Evolutionary conservation across 2,329 filamentous ascomycete species (phyloP), one percentile per base, ranked within the genome.

Genomic region (Emergomyces orientalis): DNA sequence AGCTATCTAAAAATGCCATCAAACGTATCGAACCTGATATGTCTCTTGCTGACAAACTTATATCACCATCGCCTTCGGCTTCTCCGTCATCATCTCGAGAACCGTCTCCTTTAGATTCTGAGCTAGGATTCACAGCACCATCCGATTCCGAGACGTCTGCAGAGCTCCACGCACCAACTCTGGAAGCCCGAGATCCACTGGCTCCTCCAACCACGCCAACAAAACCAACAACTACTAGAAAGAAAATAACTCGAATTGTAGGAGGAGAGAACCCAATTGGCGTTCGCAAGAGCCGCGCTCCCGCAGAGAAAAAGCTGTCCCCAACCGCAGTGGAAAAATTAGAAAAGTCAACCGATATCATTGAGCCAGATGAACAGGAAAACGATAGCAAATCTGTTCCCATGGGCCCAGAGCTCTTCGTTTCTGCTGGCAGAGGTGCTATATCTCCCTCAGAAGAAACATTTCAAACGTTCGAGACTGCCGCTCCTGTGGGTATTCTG

Each of bases 1-100:
- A 56, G 19, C 62, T 70, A 5, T 57, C 62, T 19, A 64, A 62
- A 13, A 58, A 62, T 22, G 63, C 67, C 4, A 66, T 69, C 56
- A 52, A 55, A 41, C 67, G 65, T 17, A 34, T 68, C 37, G 49
- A 64, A 49, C 66, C 68, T 4, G 34, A 69, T 37, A 55, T 59
- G 60, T 59, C 63, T n/a, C 55, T 67, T 34, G 60, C 63, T 17
- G 32, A 63, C 14, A 51, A 54, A 45, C 39, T 60, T 39, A 58
- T 61, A 51, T 47, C 41, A 30, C 63, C 59, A 25, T 51, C 55
- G 32, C 58, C 52, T 25, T 65, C 62, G 19, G 34, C 64, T 47
- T 56, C 30, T 25, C 6, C 30, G 32, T 63, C 61, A 14, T 59
- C 60, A 47, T 27, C 52, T 8, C 45, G 55, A 47, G 55, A 51